Evolutionary conservation across 1,284 basidiomycete species (phyloP).

Genomic region (Cutaneotrichosporon curvatum): DNA sequence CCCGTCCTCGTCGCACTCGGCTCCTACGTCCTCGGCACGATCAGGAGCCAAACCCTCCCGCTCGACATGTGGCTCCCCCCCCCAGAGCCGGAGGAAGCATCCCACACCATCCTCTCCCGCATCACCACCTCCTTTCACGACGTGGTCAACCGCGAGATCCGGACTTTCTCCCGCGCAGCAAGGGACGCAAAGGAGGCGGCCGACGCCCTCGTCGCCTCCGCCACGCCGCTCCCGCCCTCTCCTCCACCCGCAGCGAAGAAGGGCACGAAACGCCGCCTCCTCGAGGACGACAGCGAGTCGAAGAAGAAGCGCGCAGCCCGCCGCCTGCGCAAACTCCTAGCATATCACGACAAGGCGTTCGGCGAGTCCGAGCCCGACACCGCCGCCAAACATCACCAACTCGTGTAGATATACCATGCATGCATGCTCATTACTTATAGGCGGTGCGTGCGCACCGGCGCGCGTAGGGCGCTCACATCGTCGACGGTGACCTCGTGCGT

Average conservation of each 20-base stretch:
- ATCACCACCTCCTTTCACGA: slow-evolving; percentile 1
- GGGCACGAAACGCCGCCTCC: slow-evolving; percentile 9
- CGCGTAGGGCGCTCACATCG: slow-evolving; percentile 62
- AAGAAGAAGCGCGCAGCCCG: slow-evolving; percentile 21
- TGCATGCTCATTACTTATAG: no score
- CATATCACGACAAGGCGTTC: no score
- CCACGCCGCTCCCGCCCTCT: neutral
- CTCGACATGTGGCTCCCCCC: slow-evolving; percentile 15
- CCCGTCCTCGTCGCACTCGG: slow-evolving; percentile 20
- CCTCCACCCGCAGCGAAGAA: slow-evolving; percentile 1
- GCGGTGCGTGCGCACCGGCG: slow-evolving; percentile 56
- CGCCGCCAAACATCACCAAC: no score
- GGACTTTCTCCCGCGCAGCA: neutral
- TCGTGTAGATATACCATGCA: no score
- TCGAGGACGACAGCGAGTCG: slow-evolving; percentile 21
- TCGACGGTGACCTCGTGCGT: slow-evolving; percentile 68
- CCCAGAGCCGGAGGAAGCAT: slow-evolving; percentile 1
- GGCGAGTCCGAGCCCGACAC: no score
- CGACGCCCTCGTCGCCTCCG: no score
- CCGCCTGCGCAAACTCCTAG: no score
- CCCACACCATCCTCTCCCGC: neutral
- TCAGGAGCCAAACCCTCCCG: slow-evolving; percentile 2
- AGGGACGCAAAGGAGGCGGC: slow-evolving; percentile 2
- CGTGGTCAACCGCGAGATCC: neutral
- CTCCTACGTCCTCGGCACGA: slow-evolving; percentile 14